Percentiles rank a stretch among this genome's conserved stretches.
Evolutionary conservation across 2,329 filamentous ascomycete genomes (phyloP).

Genomic region (Trichoderma lentiforme): DNA sequence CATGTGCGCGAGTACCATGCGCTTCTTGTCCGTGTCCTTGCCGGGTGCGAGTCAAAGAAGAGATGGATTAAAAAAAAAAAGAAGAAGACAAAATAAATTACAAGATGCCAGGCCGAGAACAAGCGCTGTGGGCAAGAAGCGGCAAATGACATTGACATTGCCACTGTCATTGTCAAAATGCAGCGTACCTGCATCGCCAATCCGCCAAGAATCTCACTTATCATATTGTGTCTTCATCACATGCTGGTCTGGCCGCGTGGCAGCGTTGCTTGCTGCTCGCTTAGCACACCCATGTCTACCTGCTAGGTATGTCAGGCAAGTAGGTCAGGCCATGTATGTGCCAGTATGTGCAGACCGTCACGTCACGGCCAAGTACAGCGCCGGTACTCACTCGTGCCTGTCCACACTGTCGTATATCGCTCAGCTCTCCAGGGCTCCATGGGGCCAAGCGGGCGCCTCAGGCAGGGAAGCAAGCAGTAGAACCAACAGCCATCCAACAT

Average conservation of each 20-base stretch:
- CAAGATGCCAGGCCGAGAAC: background rate
- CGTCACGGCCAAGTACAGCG: background rate
- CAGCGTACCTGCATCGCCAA: background rate
- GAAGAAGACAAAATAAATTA: background rate
- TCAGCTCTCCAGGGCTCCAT: background rate
- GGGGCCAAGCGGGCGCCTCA: background rate
- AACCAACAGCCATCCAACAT: background rate
- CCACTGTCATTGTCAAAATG: background rate
- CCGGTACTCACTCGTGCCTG: too few relatives aligned
- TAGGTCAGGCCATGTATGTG: background rate
- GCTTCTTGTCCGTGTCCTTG: background rate
- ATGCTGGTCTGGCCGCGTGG: conserved; percentile 9
- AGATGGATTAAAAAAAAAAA: too few relatives aligned
- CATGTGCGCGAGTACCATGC: background rate
- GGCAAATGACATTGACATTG: background rate
- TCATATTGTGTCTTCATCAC: conserved; percentile 1
- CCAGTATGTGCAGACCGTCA: background rate
- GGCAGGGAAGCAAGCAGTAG: background rate
- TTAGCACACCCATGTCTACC: background rate
- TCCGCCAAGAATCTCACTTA: background rate
- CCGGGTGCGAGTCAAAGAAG: background rate
- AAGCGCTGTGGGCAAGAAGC: background rate
- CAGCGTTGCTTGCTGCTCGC: background rate
- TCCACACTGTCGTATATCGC: background rate
- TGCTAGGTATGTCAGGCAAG: background rate